Evolutionary conservation across 1,139 yeast species (phyloP), one percentile per base, ranked within the genome.

Genomic region (Nakaseomyces nivariensis): DNA sequence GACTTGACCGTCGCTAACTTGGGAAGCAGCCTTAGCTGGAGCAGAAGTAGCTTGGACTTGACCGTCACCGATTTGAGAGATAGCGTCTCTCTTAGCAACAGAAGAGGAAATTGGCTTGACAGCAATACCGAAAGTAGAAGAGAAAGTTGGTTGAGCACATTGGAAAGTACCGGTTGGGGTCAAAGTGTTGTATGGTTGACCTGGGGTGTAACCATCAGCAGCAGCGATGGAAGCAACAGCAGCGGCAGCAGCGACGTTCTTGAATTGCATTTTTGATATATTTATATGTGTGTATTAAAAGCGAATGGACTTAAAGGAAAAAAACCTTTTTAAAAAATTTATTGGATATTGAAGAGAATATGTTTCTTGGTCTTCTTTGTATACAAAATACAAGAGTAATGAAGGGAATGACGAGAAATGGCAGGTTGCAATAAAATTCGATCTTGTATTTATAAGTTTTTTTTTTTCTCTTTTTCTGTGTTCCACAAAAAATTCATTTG

Each of bases 1-100:
- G 58, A 78, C 69, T 70, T 79, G 85, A 57, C 84, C 84, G 57
- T 81, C 85, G 54, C 73, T 72, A 52, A 80, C 78, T 69, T 79
- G 84, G 40, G 64, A 53, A 33, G 58, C 56, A 33, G 71, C 61
- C 38, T 76, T 71, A 51, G 75, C 71, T 42, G 57, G 52, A 17
- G 55, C 48, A 36, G 51, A 45, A 36, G 55, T 51, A 42, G 58
- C 48, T 45, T 56, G 59, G 43, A 56, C 43, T 50, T 52, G 54
- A 46, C 54, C 54, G 45, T 52, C 54, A 48, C 44, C 47, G 41
- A 52, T 50, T 52, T 57, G 58, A 48, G 58, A 57, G 40, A 58
- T 52, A 22, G 51, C 55, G 40, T 46, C 55, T 52, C 59, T 56
- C 53, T 56, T 56, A 22, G 55, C 58, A 4, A 37, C 48, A 32